Conservation (phyloP, 768 basidiomycete species). For the Kwoniella bestiolae region DNA sequence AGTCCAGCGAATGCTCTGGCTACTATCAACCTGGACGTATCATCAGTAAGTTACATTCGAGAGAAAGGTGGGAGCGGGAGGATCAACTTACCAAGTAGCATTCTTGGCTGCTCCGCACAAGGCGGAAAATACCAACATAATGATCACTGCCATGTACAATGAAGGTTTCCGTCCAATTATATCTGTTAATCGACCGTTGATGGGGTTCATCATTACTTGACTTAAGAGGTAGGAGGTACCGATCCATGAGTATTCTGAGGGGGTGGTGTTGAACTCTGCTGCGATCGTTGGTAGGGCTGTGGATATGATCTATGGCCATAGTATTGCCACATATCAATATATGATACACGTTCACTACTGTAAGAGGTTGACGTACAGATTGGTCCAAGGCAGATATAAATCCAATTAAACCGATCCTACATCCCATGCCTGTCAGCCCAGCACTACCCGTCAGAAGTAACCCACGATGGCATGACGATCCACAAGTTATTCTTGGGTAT, state of each 20-base stretch:
- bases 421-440: no score
- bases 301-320: slow-evolving; percentile 42
- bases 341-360: no score
- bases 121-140: slow-evolving; percentile 46
- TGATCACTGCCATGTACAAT: slow-evolving; percentile 38
- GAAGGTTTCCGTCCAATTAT: slow-evolving; percentile 52
- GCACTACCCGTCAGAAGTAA: not conserved
- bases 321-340: no score
- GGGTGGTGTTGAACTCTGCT: slow-evolving; percentile 45
- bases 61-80: no score
- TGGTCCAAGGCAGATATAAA: slow-evolving; percentile 52
- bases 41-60: no score
- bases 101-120: slow-evolving; percentile 46
- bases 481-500: slow-evolving; percentile 41
- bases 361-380: slow-evolving; percentile 40
- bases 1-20: slow-evolving; percentile 47
- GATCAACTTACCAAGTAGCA: slow-evolving; percentile 35
- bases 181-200: slow-evolving; percentile 53
- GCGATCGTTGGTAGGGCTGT: slow-evolving; percentile 52
- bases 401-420: slow-evolving; percentile 34
- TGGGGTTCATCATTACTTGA: slow-evolving; percentile 48
- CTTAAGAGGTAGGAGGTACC: slow-evolving; percentile 51
- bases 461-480: slow-evolving; percentile 41
- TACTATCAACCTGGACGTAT: slow-evolving; percentile 36
- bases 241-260: slow-evolving; percentile 52